Base-by-base conservation (phyloP, 495 filamentous ascomycete species). In the Zalerion maritima region DNA sequence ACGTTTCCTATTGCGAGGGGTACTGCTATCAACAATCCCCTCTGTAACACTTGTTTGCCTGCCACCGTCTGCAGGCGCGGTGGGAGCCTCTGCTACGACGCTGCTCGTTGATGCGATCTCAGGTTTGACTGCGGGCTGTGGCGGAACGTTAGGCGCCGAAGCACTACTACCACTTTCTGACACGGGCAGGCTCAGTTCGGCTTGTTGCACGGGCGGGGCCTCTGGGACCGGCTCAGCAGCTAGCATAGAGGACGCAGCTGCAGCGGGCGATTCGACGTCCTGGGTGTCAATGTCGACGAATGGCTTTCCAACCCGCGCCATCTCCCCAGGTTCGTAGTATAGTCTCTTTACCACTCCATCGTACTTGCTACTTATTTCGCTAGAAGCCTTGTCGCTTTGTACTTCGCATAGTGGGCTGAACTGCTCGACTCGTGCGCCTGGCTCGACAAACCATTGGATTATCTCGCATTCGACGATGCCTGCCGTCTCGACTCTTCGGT, bases 361-460 rank as follows among this genome's bases (percentile, higher is more conserved):
- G 47, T 89, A 99, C 27, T 85, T 70, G 30, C 84, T 92, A 17
- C 89, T 94, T 32, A 99, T 99, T 71, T 96, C 89, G 22, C 93
- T 84, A n/a, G 83, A 86, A 9, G 91, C 91, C 54, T 99, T 99
- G 57, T 99, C 91, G 31, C 81, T 89, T 49, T 94, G 89, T 22
- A 96, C 91, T 57, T 99, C 89, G 52, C 91, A 99, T 21, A 99
- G 58, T 32, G 83, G 87, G 47, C 91, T 87, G 71, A 92, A 99
- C 56, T 99, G 84, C 60, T 96, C 86, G 41, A 99, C 84, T 31
- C 83, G 74, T 14, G 91, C 91, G 28, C 81, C 86, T 29, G 92
- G 86, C 52, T 94, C 78, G 36, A 96, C 89, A 52, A 94, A 99
- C 91, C 91, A 99, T 61, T 96, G 91, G 42, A 96, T 96, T 45